Conservation (phyloP, 495 filamentous ascomycete genomes). For the Penicillium bialowiezense region DNA sequence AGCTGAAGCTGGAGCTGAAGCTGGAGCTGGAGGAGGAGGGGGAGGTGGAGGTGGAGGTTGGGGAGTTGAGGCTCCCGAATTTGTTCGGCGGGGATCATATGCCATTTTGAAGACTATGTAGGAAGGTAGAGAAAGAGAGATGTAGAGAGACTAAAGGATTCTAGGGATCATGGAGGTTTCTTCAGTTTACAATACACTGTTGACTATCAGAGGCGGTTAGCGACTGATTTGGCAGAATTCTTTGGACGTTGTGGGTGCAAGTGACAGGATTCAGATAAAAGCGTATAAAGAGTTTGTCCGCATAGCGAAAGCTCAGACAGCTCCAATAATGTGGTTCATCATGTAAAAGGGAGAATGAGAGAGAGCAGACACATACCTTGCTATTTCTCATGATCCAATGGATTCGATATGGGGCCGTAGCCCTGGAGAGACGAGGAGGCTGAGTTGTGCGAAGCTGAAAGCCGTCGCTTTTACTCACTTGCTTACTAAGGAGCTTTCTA, state of each 20-base stretch:
- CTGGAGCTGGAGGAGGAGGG: no score
- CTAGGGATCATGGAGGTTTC: slow-evolving; percentile 36
- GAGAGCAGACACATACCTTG: slow-evolving; percentile 33
- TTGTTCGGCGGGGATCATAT: slow-evolving; percentile 54
- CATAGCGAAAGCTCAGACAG: slow-evolving; percentile 77
- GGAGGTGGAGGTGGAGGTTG: slow-evolving; percentile 41
- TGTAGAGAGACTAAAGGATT: slow-evolving; percentile 15
- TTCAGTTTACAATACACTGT: slow-evolving; percentile 39
- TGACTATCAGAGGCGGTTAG: slow-evolving; percentile 29
- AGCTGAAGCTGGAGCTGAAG: slow-evolving; percentile 43
- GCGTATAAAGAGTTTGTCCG: slow-evolving; percentile 51
- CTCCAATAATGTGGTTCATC: slow-evolving; percentile 88
- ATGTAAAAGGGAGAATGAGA: slow-evolving; percentile 25
- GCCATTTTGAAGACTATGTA: slow-evolving; percentile 39
- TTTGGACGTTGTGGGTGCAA: slow-evolving; percentile 1
- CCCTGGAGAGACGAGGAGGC: slow-evolving; percentile 27
- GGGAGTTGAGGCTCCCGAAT: slow-evolving; percentile 43
- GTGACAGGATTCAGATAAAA: slow-evolving; percentile 33
- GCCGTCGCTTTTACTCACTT: slow-evolving; percentile 19
- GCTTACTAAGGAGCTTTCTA: not conserved
- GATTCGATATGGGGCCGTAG: slow-evolving; percentile 34
- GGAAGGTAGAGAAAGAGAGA: slow-evolving; percentile 5
- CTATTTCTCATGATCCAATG: slow-evolving; percentile 32
- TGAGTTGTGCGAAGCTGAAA: slow-evolving; percentile 15
- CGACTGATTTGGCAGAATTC: slow-evolving; percentile 9